These are phyloP conservation scores for Mucor irregularis DNA, from an alignment of 371 early-diverging fungal species.

Conservation along the genomic window DNA sequence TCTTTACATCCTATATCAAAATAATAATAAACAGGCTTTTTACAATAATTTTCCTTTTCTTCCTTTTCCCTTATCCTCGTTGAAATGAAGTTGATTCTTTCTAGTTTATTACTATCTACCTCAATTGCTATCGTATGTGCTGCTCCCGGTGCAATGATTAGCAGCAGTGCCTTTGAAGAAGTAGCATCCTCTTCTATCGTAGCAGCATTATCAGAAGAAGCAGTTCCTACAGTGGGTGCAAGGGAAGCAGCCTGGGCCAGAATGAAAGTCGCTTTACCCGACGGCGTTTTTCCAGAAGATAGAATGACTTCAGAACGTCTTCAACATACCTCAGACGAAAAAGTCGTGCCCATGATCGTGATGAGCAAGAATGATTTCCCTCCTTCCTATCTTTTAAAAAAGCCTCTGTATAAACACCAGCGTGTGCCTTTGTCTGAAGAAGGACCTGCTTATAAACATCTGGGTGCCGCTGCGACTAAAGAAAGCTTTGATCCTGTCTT, in stretches of 20 bases:
- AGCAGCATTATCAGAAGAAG: neutral
- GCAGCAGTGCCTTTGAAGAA: no score
- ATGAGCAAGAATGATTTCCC: neutral
- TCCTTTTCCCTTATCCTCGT: neutral
- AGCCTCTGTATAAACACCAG: neutral
- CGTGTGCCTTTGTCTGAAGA: neutral
- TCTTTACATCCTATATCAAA: neutral
- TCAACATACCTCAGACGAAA: no score
- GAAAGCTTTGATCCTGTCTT: neutral
- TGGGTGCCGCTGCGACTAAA: neutral
- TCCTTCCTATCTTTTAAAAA: neutral
- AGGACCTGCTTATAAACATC: conserved; percentile 6
- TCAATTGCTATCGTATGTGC: neutral
- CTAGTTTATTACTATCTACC: neutral
- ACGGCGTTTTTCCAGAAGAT: conserved; percentile 4
- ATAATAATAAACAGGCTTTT: neutral
- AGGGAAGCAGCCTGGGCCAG: neutral
- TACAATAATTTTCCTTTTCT: no score
- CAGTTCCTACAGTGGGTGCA: no score
- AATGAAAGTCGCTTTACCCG: conserved; percentile 11
- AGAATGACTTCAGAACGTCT: neutral
- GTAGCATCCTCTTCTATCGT: no score
- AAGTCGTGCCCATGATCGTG: neutral
- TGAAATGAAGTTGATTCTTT: neutral
- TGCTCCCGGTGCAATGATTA: neutral